Conservation (phyloP, 106 monocot species). For the Dactylorhiza incarnata region DNA sequence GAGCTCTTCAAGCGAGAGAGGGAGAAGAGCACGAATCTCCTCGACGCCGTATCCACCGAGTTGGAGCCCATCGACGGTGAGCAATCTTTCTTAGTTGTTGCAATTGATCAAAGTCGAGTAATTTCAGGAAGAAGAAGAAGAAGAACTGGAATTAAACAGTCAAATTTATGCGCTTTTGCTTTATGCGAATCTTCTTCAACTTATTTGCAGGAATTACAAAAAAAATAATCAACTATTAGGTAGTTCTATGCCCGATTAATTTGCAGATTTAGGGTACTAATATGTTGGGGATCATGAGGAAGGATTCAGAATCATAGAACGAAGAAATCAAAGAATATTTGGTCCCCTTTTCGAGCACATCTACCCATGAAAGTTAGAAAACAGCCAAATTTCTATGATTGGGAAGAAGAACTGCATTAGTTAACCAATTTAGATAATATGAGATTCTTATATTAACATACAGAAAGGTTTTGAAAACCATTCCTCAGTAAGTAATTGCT, state of each 20-base stretch:
- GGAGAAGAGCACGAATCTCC: conserved; percentile 27
- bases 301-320: background rate
- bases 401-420: background rate
- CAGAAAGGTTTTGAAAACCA: too few species aligned
- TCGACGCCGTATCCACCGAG: conserved; percentile 25
- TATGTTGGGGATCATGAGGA: background rate
- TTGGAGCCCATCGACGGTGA: conserved; percentile 13
- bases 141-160: background rate
- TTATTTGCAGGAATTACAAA: background rate
- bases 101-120: background rate
- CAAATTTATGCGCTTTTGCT: too few species aligned
- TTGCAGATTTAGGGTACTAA: background rate
- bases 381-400: background rate
- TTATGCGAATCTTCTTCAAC: background rate
- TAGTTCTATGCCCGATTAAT: background rate
- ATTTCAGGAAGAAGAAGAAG: background rate
- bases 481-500: too few species aligned
- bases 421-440: background rate
- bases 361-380: too few species aligned
- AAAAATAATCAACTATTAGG: background rate
- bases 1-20: conserved; percentile 35
- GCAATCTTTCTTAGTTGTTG: background rate
- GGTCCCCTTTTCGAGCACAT: background rate
- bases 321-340: background rate
- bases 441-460: too few species aligned